Conservation (phyloP, 2,329 filamentous ascomycete species). For the Clarireedia paspali region DNA sequence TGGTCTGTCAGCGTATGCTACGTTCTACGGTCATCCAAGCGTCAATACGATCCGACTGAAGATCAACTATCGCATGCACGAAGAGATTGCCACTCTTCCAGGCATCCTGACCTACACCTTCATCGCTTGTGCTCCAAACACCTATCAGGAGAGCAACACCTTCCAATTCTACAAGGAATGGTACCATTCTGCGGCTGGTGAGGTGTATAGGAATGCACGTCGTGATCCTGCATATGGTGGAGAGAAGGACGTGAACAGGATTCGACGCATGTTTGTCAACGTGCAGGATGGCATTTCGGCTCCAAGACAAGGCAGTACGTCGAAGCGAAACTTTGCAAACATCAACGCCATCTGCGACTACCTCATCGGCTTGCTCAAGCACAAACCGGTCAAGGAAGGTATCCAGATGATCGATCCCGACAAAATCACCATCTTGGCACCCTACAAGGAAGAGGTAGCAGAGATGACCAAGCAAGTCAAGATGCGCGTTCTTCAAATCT, state of each 20-base stretch:
- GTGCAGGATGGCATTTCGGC: neutral
- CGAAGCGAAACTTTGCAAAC: constrained; percentile 11
- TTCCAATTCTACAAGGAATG: constrained; percentile 4
- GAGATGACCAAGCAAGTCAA: constrained; percentile 4
- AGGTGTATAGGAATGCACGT: neutral
- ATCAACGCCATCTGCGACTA: constrained; percentile 8
- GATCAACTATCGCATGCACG: constrained; percentile 13
- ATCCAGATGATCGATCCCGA: neutral
- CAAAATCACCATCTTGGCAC: constrained; percentile 9
- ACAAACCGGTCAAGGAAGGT: neutral
- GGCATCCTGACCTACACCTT: constrained; percentile 7
- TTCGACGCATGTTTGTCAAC: neutral
- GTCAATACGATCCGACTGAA: constrained; percentile 8
- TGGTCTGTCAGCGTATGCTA: neutral
- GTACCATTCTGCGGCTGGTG: neutral
- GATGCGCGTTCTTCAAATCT: neutral
- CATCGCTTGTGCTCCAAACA: neutral
- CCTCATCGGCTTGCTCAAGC: neutral
- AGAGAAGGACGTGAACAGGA: neutral
- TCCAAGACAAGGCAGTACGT: neutral
- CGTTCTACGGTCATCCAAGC: neutral
- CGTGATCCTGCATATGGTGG: neutral
- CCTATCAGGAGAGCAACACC: neutral
- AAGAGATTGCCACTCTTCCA: constrained; percentile 9
- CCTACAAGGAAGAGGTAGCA: constrained; percentile 6